Base-by-base conservation (phyloP, 2,329 filamentous ascomycete genomes). In the Ascochyta pisi region DNA sequence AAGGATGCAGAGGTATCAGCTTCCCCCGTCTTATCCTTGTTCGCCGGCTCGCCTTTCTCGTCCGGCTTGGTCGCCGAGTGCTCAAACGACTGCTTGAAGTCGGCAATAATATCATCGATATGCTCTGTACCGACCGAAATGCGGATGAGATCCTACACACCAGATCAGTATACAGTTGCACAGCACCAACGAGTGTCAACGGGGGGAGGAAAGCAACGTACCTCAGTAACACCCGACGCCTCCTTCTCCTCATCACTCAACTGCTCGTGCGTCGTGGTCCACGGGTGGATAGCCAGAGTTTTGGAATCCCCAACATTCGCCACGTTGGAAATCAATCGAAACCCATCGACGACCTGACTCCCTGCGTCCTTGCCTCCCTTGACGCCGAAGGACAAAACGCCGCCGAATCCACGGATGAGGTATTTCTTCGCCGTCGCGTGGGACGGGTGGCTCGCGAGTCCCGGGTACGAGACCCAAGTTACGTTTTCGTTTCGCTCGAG, bases 251-350 rank as follows among this genome's bases (percentile, higher is more conserved):
- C 84, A 27, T 94, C 89, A 23, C 82, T 87, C 54, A 98, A 83
- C 80, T 98, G 94, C 81, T 96, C 90, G 76, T 98, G 94, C 2
- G 94, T 98, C 3, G 94, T 97, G 6, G 88, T 90, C 91, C 92
- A 96, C 22, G 94, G 94, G 78, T 97, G 93, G 67, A 97, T 96
- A 23, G 93, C 93, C 60, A 97, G 81, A 6, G 93, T 96, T 84
- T 98, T 98, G 44, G 90, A 91, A 76, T 98, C 94, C 54, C 94
- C 94, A 26, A 98, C 93, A 74, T 99, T 99, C 54, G 95, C 95
- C 65, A 98, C 81, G 78, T 98, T 97, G 16, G 92, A 96, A 68
- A 98, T 92, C 65, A 99, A 80, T 84, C 96, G 95, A 82, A 99
- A 96, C 66, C 87, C 87, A 77, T 99, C 95, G 48, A 98, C 95